Base-by-base conservation (phyloP, 192 early-diverging fungal species). In the Diversispora epigaea region DNA sequence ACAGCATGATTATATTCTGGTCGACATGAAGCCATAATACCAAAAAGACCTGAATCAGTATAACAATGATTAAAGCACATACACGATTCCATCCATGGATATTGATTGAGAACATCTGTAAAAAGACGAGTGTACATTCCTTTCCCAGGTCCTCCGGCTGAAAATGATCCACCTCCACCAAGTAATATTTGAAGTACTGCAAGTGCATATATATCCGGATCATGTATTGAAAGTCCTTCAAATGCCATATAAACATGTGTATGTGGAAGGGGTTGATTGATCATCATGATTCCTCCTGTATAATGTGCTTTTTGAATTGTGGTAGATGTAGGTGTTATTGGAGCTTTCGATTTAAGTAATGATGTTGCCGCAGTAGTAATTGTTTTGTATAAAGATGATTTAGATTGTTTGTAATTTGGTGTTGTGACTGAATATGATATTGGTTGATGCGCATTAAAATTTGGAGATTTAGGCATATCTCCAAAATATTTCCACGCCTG, bases 41-140 rank as follows among this genome's bases (percentile, higher is more conserved):
- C 96, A 89, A 99, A 98, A 60, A 99, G 84, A 3, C 94, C 93
- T 3, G 94, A 87, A 76, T 96, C 95, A 3, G 88, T 91, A 77
- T 96, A 98, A 66, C 92, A 91, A 77, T 93, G 94, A 80, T 95
- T 94, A 82, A 97, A 93, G 15, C 90, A 89, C 82, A 94, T 88
- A 83, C 97, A 99, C 10, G 89, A 93, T 78, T 99, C 97, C 17
- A 99, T 90, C 94, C 94, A 99, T 68, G 90, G 87, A 80, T 94
- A 89, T 75, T 94, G 93, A 79, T 97, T 97, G 44, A 99, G 84
- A 3, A 99, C 96, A 50, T 94, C 91, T 12, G 93, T 97, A 79
- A 96, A 99, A 43, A 99, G 86, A 4, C 96, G 89, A 55, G 96
- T 96, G 87, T 99, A 96, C 95, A 99, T 97, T 66, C 97, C 97